These are phyloP conservation scores for Hypoxylon sp. DNA, from an alignment of 2,329 filamentous ascomycete genomes.

Conservation along the genomic window DNA sequence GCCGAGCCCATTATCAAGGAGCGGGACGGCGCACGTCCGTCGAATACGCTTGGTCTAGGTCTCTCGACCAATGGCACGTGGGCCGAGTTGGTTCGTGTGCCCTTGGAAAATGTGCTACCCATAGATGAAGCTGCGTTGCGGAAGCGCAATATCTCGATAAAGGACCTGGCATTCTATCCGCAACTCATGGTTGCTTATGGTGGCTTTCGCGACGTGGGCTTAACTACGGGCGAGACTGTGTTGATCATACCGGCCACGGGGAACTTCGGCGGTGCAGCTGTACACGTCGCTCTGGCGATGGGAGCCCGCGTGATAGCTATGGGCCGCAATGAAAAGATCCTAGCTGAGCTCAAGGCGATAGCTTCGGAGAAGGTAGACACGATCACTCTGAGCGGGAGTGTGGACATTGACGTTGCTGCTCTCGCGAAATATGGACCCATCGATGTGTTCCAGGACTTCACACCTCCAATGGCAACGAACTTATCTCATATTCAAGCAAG, in stretches of 20 bases:
- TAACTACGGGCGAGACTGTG: constrained; percentile 39
- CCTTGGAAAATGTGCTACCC: constrained; percentile 39
- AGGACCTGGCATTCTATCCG: constrained; percentile 32
- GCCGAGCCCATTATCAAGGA: constrained; percentile 27
- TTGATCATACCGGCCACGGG: constrained; percentile 42
- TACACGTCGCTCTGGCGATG: constrained; percentile 42
- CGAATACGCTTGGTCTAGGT: background rate
- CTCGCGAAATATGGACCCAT: constrained; percentile 31
- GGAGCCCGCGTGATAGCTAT: constrained; percentile 43
- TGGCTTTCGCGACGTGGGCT: constrained; percentile 34
- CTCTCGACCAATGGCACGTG: constrained; percentile 31
- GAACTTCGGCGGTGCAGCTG: constrained; percentile 40
- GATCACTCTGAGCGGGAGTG: constrained; percentile 26
- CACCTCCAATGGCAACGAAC: constrained; percentile 26
- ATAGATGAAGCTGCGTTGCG: constrained; percentile 36
- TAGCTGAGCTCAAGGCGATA: constrained; percentile 32
- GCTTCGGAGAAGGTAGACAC: constrained; percentile 37
- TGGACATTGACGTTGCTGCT: constrained; percentile 28
- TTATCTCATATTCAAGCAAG: constrained; percentile 29
- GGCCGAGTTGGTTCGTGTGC: constrained; percentile 37
- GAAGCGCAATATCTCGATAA: background rate
- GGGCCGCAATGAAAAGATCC: constrained; percentile 38
- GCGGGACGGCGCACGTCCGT: constrained; percentile 18
- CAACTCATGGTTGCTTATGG: constrained; percentile 33
- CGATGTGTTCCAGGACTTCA: constrained; percentile 38